Evolutionary conservation across 495 filamentous ascomycete genomes (phyloP).

Genomic region (Trichoderma orchidacearum): DNA sequence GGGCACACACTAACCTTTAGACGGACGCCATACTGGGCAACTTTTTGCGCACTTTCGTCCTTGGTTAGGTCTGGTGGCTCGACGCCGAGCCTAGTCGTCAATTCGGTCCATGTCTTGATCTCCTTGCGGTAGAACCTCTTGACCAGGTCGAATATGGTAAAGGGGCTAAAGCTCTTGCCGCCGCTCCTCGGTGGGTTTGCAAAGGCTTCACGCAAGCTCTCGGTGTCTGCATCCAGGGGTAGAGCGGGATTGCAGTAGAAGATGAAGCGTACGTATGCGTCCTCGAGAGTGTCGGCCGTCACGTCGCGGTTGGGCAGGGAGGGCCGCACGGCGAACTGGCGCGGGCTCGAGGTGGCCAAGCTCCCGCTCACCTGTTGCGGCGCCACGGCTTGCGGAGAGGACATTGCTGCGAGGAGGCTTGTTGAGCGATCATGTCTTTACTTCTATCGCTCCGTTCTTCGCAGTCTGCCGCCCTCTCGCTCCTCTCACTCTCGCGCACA

Average conservation of each 20-base stretch:
- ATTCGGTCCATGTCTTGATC: conserved; percentile 90
- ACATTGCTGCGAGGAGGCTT: neutral
- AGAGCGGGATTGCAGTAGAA: conserved; percentile 82
- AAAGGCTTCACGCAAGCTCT: conserved; percentile 67
- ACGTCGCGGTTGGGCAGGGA: conserved; percentile 57
- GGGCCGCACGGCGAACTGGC: conserved; percentile 1
- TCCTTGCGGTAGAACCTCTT: conserved; percentile 71
- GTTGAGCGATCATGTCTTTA: neutral
- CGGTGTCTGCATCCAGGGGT: conserved; percentile 54
- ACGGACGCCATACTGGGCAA: conserved; percentile 92
- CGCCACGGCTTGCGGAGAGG: neutral
- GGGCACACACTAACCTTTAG: conserved; percentile 52
- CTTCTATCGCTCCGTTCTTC: neutral
- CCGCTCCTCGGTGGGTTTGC: conserved; percentile 79
- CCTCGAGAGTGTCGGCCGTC: conserved; percentile 62
- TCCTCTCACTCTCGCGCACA: neutral
- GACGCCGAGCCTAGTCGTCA: conserved; percentile 81
- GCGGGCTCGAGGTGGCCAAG: neutral
- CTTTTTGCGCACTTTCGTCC: conserved; percentile 89
- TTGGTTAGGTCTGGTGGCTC: conserved; percentile 74
- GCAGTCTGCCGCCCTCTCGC: too few species aligned
- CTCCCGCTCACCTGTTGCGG: neutral
- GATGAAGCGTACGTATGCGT: conserved; percentile 80
- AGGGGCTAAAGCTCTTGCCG: conserved; percentile 82
- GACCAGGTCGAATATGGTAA: conserved; percentile 70